A percentile compares a stretch with the other conserved stretches of the same genome.
Evolutionary conservation across 495 filamentous ascomycete genomes (phyloP).

Genomic region (Lentithecium fluviatile): DNA sequence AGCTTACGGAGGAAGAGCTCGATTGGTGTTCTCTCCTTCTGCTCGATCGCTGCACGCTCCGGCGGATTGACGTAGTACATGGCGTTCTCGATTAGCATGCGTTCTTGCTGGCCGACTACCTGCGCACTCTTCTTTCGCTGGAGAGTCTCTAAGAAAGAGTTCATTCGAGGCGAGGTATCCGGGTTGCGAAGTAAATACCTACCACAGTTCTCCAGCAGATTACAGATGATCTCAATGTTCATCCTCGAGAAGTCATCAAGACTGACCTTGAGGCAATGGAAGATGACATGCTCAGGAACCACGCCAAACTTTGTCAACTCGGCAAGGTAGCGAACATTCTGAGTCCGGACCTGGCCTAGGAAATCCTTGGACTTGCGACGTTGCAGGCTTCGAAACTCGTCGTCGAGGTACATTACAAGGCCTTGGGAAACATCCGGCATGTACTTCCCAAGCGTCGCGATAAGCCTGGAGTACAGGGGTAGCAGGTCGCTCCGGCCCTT

Average conservation of each 20-base stretch:
- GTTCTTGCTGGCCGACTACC: constrained; percentile 90
- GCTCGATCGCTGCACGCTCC: constrained; percentile 86
- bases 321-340: constrained; percentile 94
- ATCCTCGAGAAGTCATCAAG: constrained; percentile 96
- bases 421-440: constrained; percentile 89
- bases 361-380: constrained; percentile 98
- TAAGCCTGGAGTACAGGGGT: constrained; percentile 83
- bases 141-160: constrained; percentile 88
- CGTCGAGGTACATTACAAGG: constrained; percentile 90
- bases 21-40: constrained; percentile 91
- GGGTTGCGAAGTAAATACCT: constrained; percentile 91
- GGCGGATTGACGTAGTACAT: constrained; percentile 98
- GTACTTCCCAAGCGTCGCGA: constrained; percentile 91
- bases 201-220: constrained; percentile 95
- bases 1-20: constrained; percentile 90
- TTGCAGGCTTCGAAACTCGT: constrained; percentile 95
- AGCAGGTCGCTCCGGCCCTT: constrained; percentile 92
- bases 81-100: constrained; percentile 98
- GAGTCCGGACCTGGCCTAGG: constrained; percentile 85
- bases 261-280: constrained; percentile 97
- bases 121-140: constrained; percentile 95
- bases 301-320: constrained; percentile 98
- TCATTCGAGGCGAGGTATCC: constrained; percentile 90
- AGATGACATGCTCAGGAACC: constrained; percentile 97
- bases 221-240: constrained; percentile 98